Percentiles rank a stretch among this genome's conserved stretches.
These are phyloP conservation scores for Claviceps arundinis DNA, from an alignment of 2,329 filamentous ascomycete species.

Conservation along the genomic window DNA sequence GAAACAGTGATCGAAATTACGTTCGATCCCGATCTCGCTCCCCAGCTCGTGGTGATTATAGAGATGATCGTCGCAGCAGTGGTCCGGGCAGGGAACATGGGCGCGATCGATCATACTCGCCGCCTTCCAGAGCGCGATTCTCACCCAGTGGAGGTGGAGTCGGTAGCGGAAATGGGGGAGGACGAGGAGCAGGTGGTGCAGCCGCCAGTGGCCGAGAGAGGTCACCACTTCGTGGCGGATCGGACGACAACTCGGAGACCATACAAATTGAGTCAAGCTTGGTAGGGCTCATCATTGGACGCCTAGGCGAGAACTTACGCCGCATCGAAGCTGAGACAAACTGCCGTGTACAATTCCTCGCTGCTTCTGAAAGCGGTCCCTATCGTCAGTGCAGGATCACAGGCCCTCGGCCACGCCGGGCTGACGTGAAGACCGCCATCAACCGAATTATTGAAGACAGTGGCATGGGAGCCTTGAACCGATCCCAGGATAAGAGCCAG, in stretches of 20 bases:
- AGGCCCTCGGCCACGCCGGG: constrained; percentile 56
- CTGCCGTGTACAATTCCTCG: constrained; percentile 79
- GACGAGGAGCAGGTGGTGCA: constrained; percentile 16
- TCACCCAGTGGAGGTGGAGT: constrained; percentile 41
- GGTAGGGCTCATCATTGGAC: constrained; percentile 81
- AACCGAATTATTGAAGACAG: constrained; percentile 78
- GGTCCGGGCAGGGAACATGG: constrained; percentile 32
- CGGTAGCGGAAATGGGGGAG: constrained; percentile 22
- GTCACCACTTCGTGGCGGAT: constrained; percentile 37
- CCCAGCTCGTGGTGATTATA: constrained; percentile 55
- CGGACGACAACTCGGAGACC: constrained; percentile 61
- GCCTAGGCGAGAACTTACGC: constrained; percentile 77
- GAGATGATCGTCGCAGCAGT: constrained; percentile 68
- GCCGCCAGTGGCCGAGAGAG: constrained; percentile 38
- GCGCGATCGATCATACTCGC: constrained; percentile 63
- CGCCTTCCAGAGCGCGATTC: constrained; percentile 44
- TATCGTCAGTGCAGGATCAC: constrained; percentile 79
- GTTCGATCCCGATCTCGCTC: constrained; percentile 61
- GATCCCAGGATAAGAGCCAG: constrained; percentile 27
- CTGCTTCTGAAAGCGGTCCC: constrained; percentile 58
- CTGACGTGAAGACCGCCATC: constrained; percentile 70
- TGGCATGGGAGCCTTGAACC: constrained; percentile 34
- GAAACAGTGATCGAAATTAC: constrained; percentile 36
- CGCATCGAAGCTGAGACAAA: constrained; percentile 72
- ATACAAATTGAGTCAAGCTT: constrained; percentile 78